Evolutionary conservation across 2,329 filamentous ascomycete species (phyloP).

Genomic region (Fusarium fujikuroi): DNA sequence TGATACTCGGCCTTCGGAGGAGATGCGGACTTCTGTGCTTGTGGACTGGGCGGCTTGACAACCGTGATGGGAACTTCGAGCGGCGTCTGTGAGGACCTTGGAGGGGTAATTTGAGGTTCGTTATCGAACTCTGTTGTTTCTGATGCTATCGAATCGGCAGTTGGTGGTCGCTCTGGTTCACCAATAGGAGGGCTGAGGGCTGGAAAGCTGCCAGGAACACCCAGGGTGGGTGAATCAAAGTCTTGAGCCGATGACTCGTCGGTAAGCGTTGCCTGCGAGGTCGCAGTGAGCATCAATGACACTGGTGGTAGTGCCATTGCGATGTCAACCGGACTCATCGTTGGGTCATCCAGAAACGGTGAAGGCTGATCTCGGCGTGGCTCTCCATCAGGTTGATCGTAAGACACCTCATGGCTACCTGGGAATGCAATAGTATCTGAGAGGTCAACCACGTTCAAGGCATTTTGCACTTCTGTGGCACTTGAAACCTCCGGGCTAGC

Average conservation of each 20-base stretch:
- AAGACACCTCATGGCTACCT: conserved; percentile 17
- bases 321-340: conserved; percentile 37
- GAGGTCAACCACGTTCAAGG: conserved; percentile 26
- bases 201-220: conserved; percentile 72
- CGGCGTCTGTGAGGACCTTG: conserved; percentile 49
- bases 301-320: conserved; percentile 40
- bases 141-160: conserved; percentile 69
- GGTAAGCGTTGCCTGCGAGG: conserved; percentile 20
- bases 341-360: conserved; percentile 34
- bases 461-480: conserved; percentile 24
- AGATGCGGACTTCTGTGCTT: conserved; percentile 29
- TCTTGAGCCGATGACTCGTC: conserved; percentile 24
- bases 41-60: conserved; percentile 47
- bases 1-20: conserved; percentile 57
- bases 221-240: conserved; percentile 73
- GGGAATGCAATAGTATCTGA: conserved; percentile 8
- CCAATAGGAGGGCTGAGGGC: conserved; percentile 51
- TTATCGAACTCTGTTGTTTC: conserved; percentile 76
- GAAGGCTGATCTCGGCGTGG: conserved; percentile 20
- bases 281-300: conserved; percentile 30
- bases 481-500: conserved; percentile 1
- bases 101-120: conserved; percentile 72
- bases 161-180: conserved; percentile 63
- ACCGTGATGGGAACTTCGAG: conserved; percentile 42
- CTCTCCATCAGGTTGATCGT: conserved; percentile 20